A percentile compares a stretch with the other conserved stretches of the same genome.
These are phyloP conservation scores for Zygosaccharomyces pseudobailii DNA, from an alignment of 1,139 yeast genomes.

Conservation along the genomic window DNA sequence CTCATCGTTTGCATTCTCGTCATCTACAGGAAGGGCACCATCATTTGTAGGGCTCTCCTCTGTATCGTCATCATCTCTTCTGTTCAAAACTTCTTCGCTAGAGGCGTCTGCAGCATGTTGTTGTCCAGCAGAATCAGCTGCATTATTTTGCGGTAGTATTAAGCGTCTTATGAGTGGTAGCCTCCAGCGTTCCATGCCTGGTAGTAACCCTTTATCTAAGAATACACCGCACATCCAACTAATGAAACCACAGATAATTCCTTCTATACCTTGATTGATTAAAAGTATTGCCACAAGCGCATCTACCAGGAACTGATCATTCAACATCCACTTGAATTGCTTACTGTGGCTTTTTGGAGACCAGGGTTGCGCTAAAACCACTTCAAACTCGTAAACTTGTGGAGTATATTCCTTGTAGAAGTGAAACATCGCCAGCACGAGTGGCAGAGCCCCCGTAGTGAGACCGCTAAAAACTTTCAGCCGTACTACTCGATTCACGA, in stretches of 20 bases:
- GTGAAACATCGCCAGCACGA: constrained; percentile 27
- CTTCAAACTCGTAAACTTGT: constrained; percentile 28
- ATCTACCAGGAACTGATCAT: constrained; percentile 30
- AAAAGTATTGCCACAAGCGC: constrained; percentile 21
- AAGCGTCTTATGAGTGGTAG: constrained; percentile 17
- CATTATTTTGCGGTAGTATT: not conserved
- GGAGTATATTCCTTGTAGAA: constrained; percentile 34
- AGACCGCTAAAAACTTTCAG: constrained; percentile 25
- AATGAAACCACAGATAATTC: constrained; percentile 26
- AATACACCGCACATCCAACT: constrained; percentile 33
- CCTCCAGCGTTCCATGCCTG: constrained; percentile 26
- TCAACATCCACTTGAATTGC: constrained; percentile 23
- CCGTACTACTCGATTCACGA: constrained; percentile 18
- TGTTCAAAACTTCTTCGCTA: constrained; percentile 1
- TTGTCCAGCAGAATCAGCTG: not conserved
- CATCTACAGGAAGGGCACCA: constrained; percentile 14
- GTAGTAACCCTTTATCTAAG: constrained; percentile 28
- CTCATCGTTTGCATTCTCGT: constrained; percentile 26
- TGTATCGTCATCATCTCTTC: constrained; percentile 7
- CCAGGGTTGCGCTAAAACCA: constrained; percentile 25
- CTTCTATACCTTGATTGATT: constrained; percentile 30
- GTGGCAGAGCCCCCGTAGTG: constrained; percentile 29
- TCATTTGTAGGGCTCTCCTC: constrained; percentile 6
- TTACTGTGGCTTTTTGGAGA: constrained; percentile 12
- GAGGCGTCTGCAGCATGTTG: constrained; percentile 1